phyloP scores from a whole-genome alignment of 192 early-diverging fungal species.

The Gorgonomyces haynaldii region DNA sequence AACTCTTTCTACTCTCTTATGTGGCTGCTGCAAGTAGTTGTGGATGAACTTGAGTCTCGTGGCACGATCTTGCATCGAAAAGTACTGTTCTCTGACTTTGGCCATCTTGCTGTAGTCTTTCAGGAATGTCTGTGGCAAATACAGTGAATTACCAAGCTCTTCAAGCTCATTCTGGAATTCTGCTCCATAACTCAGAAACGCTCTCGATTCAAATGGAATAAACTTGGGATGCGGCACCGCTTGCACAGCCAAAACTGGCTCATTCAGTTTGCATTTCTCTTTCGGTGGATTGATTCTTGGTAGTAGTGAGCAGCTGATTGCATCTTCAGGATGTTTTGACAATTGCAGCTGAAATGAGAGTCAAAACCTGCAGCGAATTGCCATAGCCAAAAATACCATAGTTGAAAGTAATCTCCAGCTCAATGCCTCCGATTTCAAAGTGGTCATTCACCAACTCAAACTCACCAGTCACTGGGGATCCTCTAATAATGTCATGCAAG shows the following conservation, averaged over 20 bases:
- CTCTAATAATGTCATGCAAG: slow-evolving; percentile 32
- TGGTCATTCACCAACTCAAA: slow-evolving; percentile 20
- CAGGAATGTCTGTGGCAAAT: background rate
- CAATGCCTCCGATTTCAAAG: slow-evolving; percentile 23
- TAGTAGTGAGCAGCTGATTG: slow-evolving; percentile 27
- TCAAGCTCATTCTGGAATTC: slow-evolving; percentile 6
- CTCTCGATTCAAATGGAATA: slow-evolving; percentile 19
- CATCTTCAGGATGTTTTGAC: slow-evolving; percentile 26
- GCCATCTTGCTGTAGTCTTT: background rate
- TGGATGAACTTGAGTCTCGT: slow-evolving; percentile 4
- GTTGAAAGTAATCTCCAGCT: slow-evolving; percentile 34
- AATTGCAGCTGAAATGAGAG: slow-evolving; percentile 10
- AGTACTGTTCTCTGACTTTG: slow-evolving; percentile 6
- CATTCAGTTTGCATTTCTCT: slow-evolving; percentile 14
- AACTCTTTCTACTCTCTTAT: slow-evolving; percentile 1
- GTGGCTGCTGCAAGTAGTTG: slow-evolving; percentile 5
- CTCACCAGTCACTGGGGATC: background rate
- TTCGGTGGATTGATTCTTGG: slow-evolving; percentile 27
- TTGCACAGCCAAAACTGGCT: slow-evolving; percentile 22
- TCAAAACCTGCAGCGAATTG: slow-evolving; percentile 17
- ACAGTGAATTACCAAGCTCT: background rate
- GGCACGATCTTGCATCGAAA: slow-evolving; percentile 5
- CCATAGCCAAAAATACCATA: slow-evolving; percentile 42
- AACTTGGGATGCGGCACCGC: slow-evolving; percentile 32
- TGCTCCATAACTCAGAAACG: slow-evolving; percentile 20